Conservation (phyloP, 306 rosid species). For the Medicago truncatula region MtrunA17r5.0-ANR NC_053049.1:18700001-18700500, state of each 20-base stretch:
- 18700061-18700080: conserved; percentile 61
- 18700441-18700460: too few relatives aligned
- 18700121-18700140: conserved; percentile 30
- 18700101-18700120: conserved; percentile 55
- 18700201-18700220: conserved; percentile 5
- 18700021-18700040: conserved; percentile 76
- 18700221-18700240: conserved; percentile 2
- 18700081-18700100: conserved; percentile 77
- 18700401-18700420: too few relatives aligned
- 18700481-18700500: too few relatives aligned
- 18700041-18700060: conserved; percentile 72
- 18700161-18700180: conserved; percentile 35
- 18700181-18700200: neutral
- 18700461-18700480: too few relatives aligned
- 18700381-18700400: too few relatives aligned
- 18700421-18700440: too few relatives aligned
- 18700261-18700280: conserved; percentile 9
- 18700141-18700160: conserved; percentile 8
- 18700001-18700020: conserved; percentile 87
- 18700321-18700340: neutral
- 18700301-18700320: neutral
- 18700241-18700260: conserved; percentile 25
- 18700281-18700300: conserved; percentile 19
- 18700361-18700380: neutral
- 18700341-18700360: neutral